A percentile compares a stretch with the other conserved stretches of the same genome.
These are phyloP conservation scores for Solanum hybrid DNA, from an alignment of 305 asterid genomes.

Conservation along the genomic window DNA sequence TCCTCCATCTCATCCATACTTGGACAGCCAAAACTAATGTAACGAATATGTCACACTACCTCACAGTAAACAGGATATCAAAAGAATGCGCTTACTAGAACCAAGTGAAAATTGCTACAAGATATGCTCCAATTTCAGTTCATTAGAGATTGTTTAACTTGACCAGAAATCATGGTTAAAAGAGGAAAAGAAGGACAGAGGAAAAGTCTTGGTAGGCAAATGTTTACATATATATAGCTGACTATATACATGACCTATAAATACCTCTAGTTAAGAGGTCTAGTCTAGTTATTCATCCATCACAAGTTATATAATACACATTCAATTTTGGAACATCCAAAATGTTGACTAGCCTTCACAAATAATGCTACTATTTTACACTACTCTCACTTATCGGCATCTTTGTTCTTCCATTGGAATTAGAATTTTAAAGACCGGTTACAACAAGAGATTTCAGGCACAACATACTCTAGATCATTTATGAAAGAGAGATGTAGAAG, in stretches of 20 bases:
- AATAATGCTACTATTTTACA: background rate
- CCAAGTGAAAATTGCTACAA: background rate
- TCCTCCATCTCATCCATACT: conserved; percentile 63
- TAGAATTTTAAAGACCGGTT: background rate
- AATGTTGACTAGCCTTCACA: background rate
- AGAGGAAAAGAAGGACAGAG: background rate
- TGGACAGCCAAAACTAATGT: conserved; percentile 74
- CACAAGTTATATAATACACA: background rate
- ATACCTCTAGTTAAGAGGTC: background rate
- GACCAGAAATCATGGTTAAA: background rate
- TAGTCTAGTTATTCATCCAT: background rate
- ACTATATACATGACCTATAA: background rate
- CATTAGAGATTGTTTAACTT: background rate
- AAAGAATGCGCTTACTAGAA: background rate
- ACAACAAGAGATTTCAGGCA: background rate
- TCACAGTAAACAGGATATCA: background rate
- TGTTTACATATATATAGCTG: background rate
- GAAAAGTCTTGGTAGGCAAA: background rate
- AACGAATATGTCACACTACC: background rate
- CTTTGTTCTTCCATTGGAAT: background rate
- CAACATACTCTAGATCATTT: background rate
- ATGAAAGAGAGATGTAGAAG: background rate
- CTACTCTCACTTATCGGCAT: background rate
- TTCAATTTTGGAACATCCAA: background rate
- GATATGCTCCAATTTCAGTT: background rate